These are phyloP conservation scores for Chaetomiaceae sp. DNA, from an alignment of 2,329 filamentous ascomycete genomes.

Conservation along the genomic window DNA sequence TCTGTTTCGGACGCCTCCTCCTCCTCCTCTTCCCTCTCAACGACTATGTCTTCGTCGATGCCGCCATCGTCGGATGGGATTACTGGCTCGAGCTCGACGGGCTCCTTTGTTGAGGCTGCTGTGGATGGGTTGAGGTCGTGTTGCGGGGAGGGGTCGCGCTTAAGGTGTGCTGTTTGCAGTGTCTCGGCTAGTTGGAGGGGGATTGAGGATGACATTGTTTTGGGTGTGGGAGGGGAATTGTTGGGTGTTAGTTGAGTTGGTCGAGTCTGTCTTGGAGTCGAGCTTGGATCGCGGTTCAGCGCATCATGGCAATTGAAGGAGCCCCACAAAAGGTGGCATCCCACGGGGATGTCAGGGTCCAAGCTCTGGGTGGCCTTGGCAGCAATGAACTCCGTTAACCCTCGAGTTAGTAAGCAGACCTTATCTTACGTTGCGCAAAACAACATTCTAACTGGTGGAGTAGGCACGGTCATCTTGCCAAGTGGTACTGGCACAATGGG, in stretches of 20 bases:
- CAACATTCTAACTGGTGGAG: too few relatives aligned
- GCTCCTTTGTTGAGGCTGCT: slow-evolving; percentile 61
- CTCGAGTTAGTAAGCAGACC: too few relatives aligned
- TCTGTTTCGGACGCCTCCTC: slow-evolving; percentile 52
- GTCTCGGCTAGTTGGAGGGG: slow-evolving; percentile 69
- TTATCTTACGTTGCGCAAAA: too few relatives aligned
- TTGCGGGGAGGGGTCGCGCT: slow-evolving; percentile 61
- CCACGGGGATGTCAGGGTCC: too few relatives aligned
- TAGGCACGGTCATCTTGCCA: too few relatives aligned
- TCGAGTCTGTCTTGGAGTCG: neutral
- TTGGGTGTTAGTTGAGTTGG: neutral
- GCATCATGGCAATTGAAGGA: neutral
- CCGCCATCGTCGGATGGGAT: slow-evolving; percentile 60
- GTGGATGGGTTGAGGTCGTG: slow-evolving; percentile 82
- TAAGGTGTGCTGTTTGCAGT: slow-evolving; percentile 76
- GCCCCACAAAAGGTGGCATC: too few relatives aligned
- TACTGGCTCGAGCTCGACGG: slow-evolving; percentile 51
- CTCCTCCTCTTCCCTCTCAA: slow-evolving; percentile 8
- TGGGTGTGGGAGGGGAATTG: neutral
- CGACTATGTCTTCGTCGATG: slow-evolving; percentile 32
- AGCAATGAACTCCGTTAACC: too few relatives aligned
- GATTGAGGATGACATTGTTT: slow-evolving; percentile 50
- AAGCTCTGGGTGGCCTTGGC: too few relatives aligned
- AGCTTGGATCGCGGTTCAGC: too few relatives aligned
- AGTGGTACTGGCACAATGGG: too few relatives aligned